Percentiles rank a stretch among this genome's conserved stretches.
Conservation (phyloP, 139 green algal species). For the Chlamydomonas schloesseri region DNA sequence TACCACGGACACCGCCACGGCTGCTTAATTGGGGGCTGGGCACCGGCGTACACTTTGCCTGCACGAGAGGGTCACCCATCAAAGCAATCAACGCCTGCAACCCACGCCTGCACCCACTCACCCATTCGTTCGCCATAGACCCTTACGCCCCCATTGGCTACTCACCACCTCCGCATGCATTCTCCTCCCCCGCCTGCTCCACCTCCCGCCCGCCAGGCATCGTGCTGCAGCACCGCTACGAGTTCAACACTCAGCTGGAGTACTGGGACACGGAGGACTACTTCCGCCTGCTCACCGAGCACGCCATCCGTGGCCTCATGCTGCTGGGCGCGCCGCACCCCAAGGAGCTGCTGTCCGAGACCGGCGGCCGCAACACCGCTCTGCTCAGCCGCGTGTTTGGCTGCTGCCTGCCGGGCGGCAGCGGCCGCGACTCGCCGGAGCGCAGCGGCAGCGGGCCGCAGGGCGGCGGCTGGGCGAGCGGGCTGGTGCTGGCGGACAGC, state of each 20-base stretch:
- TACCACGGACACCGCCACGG: too few relatives aligned
- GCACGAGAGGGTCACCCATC: too few relatives aligned
- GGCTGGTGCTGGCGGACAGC: constrained; percentile 40
- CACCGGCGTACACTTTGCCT: too few relatives aligned
- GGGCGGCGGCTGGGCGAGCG: constrained; percentile 27
- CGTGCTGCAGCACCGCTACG: constrained; percentile 56
- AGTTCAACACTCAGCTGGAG: constrained; percentile 48
- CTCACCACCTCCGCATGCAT: too few relatives aligned
- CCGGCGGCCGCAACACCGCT: not conserved
- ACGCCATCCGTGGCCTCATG: constrained; percentile 61
- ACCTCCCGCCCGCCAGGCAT: constrained; percentile 42
- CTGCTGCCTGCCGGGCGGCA: constrained; percentile 13
- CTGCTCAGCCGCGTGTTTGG: not conserved
- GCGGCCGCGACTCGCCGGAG: not conserved
- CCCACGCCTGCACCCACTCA: too few relatives aligned
- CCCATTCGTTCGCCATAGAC: too few relatives aligned
- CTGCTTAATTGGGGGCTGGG: too few relatives aligned
- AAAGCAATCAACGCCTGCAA: too few relatives aligned
- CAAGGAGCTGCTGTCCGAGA: constrained; percentile 38
- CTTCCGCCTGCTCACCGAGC: constrained; percentile 62
- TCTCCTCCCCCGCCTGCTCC: not conserved
- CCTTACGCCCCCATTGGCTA: too few relatives aligned
- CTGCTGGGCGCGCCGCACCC: constrained; percentile 58
- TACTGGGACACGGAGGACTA: constrained; percentile 59
- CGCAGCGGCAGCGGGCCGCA: not conserved